These are phyloP conservation scores for Paspalum notatum DNA, from an alignment of 176 grass and related monocot species.

Conservation along the genomic window DNA sequence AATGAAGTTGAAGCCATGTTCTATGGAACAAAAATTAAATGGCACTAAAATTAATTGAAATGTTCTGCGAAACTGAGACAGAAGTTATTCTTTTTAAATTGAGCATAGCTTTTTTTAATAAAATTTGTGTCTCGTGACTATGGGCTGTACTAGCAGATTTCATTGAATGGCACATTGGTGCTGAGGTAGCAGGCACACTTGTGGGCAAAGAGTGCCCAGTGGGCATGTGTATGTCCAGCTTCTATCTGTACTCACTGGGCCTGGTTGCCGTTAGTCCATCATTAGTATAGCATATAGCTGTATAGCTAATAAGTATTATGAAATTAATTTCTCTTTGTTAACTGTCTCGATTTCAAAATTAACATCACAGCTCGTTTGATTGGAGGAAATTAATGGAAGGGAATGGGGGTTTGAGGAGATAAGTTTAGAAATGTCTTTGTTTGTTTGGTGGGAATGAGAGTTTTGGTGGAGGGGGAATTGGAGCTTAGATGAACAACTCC, in stretches of 20 bases:
- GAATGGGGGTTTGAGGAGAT: no score
- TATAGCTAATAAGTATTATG: slow-evolving; percentile 4
- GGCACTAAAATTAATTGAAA: no score
- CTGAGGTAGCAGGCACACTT: not conserved
- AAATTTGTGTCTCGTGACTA: not conserved
- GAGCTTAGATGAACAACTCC: no score
- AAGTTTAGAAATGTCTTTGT: no score
- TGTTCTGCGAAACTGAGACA: not conserved
- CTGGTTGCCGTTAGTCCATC: not conserved
- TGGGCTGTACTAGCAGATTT: slow-evolving; percentile 4
- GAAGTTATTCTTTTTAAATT: not conserved
- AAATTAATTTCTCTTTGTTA: not conserved
- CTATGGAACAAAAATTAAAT: not conserved
- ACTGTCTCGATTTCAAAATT: not conserved
- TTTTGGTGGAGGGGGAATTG: no score
- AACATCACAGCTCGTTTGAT: no score
- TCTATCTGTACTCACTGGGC: not conserved
- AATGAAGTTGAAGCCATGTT: not conserved
- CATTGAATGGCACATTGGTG: not conserved
- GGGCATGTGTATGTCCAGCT: not conserved
- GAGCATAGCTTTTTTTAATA: no score
- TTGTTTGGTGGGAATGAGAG: no score
- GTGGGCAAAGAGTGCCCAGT: not conserved
- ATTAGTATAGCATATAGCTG: slow-evolving; percentile 6
- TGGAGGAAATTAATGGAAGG: no score